Conservation (phyloP, 345 rosid genomes). For the Salix dunnii region DNA sequence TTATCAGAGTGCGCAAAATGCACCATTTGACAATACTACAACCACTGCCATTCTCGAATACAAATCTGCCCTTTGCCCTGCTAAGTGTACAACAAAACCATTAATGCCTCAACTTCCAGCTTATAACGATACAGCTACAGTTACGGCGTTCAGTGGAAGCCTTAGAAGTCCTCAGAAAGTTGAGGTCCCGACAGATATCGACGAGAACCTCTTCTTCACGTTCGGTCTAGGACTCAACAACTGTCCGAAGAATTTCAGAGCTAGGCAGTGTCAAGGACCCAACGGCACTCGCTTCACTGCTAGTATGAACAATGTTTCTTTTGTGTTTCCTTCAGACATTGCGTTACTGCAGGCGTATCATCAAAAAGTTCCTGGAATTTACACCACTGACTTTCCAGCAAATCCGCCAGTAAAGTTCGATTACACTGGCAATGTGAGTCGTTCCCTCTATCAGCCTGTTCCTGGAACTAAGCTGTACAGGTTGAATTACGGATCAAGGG, state of each 20-base stretch:
- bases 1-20: conserved; percentile 72
- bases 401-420: conserved; percentile 63
- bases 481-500: conserved; percentile 64
- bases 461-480: conserved; percentile 64
- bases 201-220: conserved; percentile 65
- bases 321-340: conserved; percentile 59
- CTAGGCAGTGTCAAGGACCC: conserved; percentile 68
- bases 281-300: conserved; percentile 87
- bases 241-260: conserved; percentile 51
- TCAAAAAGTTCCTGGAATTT: conserved; percentile 64
- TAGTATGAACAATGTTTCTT: conserved; percentile 81
- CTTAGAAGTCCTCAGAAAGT: conserved; percentile 51
- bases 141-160: conserved; percentile 47
- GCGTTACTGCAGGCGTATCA: conserved; percentile 75
- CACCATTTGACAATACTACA: conserved; percentile 79
- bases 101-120: conserved; percentile 58
- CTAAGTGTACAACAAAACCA: conserved; percentile 41
- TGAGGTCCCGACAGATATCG: conserved; percentile 61
- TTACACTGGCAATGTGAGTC: conserved; percentile 80
- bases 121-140: conserved; percentile 73
- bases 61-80: conserved; percentile 68
- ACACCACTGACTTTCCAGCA: conserved; percentile 77
- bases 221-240: conserved; percentile 69
- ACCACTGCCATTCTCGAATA: conserved; percentile 88
- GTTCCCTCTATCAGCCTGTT: conserved; percentile 62